These are phyloP conservation scores for Nitzschia putrida DNA, from an alignment of 108 stramenopile genomes.

Conservation along the genomic window DNA sequence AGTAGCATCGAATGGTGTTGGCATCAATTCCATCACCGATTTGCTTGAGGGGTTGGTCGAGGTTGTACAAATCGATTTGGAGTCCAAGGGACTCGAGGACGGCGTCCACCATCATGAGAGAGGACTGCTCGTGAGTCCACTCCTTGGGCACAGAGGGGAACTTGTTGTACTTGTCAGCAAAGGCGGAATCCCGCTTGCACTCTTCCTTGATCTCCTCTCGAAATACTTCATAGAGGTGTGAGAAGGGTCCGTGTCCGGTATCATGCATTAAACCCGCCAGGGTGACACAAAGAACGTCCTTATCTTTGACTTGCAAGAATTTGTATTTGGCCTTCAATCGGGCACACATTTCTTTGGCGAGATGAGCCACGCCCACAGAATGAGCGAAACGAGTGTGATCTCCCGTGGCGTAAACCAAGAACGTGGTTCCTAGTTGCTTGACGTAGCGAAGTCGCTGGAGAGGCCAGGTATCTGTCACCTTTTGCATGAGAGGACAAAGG, in stretches of 20 bases:
- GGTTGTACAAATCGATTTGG: conserved; percentile 56
- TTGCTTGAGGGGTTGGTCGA: conserved; percentile 76
- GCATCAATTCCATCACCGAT: conserved; percentile 78
- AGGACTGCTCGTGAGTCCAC: conserved; percentile 78
- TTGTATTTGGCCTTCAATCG: conserved; percentile 56
- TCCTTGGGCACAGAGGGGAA: conserved; percentile 28
- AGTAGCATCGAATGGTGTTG: conserved; percentile 58
- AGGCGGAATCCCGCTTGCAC: conserved; percentile 20
- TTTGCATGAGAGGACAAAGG: conserved; percentile 68
- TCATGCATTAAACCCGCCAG: conserved; percentile 93
- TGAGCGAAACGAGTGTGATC: conserved; percentile 87
- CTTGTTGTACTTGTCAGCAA: conserved; percentile 34
- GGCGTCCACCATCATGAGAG: conserved; percentile 78
- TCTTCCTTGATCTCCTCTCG: conserved; percentile 29
- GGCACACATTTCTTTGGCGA: conserved; percentile 65
- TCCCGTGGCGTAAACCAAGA: conserved; percentile 71
- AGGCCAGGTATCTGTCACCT: conserved; percentile 68
- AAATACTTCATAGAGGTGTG: conserved; percentile 70
- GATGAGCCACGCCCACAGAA: conserved; percentile 67
- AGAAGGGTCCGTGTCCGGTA: conserved; percentile 89
- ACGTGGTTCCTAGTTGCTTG: conserved; percentile 79
- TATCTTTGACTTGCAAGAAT: conserved; percentile 62
- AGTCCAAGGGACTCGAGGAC: conserved; percentile 59
- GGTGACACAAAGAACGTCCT: conserved; percentile 90
- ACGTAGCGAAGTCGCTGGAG: conserved; percentile 86